Evolutionary conservation across 2,329 filamentous ascomycete genomes (phyloP).

Genomic region (Cadophora gregata): DNA sequence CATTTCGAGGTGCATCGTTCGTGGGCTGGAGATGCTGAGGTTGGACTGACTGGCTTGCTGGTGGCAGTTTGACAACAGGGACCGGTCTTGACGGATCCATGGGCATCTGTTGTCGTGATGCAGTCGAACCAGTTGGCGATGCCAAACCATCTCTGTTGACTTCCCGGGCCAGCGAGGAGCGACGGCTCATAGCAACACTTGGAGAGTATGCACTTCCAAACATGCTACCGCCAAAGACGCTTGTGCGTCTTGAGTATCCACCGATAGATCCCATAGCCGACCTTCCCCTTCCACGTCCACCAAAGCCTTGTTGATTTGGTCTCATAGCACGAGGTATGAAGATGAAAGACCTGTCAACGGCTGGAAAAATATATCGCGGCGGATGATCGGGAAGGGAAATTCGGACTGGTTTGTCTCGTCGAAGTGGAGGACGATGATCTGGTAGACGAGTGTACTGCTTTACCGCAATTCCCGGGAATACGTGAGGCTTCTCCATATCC

Average conservation of each 20-base stretch:
- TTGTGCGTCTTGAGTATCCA: conserved; percentile 79
- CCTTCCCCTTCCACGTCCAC: conserved; percentile 70
- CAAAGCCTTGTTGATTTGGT: conserved; percentile 84
- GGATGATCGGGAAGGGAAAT: conserved; percentile 83
- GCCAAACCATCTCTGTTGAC: conserved; percentile 74
- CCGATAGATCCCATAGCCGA: conserved; percentile 73
- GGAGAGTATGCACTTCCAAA: conserved; percentile 81
- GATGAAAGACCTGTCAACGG: conserved; percentile 90
- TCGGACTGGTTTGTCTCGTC: conserved; percentile 94
- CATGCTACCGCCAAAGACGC: conserved; percentile 73
- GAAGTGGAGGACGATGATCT: conserved; percentile 90
- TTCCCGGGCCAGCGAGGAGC: conserved; percentile 78
- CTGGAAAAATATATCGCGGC: conserved; percentile 90
- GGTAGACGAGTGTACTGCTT: conserved; percentile 94
- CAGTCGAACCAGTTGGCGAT: conserved; percentile 80
- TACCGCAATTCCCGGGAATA: conserved; percentile 77
- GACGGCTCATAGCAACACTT: conserved; percentile 84
- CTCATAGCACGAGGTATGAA: conserved; percentile 95
- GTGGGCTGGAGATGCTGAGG: conserved; percentile 41
- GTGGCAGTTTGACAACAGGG: conserved; percentile 85
- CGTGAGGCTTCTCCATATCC: conserved; percentile 72
- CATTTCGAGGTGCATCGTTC: conserved; percentile 41
- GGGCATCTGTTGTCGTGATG: conserved; percentile 69
- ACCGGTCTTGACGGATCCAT: conserved; percentile 72
- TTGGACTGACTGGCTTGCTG: conserved; percentile 47